Evolutionary conservation across 1,139 yeast species (phyloP), one percentile per base, ranked within the genome.

Genomic region (Meyerozyma sp.): DNA sequence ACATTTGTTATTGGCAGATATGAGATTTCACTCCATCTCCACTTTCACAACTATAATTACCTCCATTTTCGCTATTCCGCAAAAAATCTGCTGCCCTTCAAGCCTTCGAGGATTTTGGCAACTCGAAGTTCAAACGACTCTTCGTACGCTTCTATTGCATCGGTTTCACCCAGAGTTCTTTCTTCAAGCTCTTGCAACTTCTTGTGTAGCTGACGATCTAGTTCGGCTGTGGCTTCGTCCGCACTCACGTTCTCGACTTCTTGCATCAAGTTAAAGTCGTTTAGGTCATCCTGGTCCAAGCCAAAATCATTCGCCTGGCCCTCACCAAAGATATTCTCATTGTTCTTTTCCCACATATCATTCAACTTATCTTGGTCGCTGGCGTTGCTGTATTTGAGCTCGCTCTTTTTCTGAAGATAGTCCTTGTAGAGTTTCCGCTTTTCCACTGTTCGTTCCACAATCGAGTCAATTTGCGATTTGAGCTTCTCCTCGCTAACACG

Each of bases 231-330:
- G 9, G 34, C 41, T 13, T 18, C 23, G 29, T 20, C 29, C 13
- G 10, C 32, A 34, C 10, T 35, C 13, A 13, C 25, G 9, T 23
- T 36, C 4, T 55, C 55, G 3, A 54, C 59, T 42, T 62, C 65
- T 6, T 49, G 44, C 40, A 58, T 56, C 42, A 57, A 42, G 13
- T 55, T 81, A 49, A 81, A 64, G 47, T 83, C 90, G 32, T 75
- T 72, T 36, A 83, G 51, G 48, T 84, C 91, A 14, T 75, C 77
- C 13, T 68, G 72, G 44, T 75, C 71, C 5, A 85, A 53, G 0
- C 94, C 95, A 51, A 84, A 75, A 35, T 77, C 82, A 6, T 48
- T 54, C 25, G 58, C 58, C 6, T 68, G 61, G 14, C 73, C 66
- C 16, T 68, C 70, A 30, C 74, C 66, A 14, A 77, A 65, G 26